Conservation (phyloP, 176 grass and related monocot species). For the Themeda triandra region DNA sequence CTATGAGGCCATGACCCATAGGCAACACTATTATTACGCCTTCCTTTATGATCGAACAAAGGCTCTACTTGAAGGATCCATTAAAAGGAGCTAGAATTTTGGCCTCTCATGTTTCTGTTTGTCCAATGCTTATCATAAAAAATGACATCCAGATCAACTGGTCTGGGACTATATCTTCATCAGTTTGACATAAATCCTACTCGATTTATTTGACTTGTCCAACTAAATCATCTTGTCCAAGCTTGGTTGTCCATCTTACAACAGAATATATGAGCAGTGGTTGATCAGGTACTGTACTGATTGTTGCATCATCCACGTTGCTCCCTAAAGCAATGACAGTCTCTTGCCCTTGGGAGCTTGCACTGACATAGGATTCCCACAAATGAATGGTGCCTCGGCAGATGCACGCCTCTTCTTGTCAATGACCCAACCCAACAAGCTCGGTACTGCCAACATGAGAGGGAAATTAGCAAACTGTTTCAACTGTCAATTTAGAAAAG, state of each 20-base stretch:
- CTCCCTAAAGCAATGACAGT: slow-evolving; percentile 6
- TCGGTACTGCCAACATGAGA: not conserved
- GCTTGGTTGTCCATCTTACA: not conserved
- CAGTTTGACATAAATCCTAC: not conserved
- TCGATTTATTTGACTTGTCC: not conserved
- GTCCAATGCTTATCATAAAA: not conserved
- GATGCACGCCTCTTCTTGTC: not conserved
- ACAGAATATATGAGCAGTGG: not conserved
- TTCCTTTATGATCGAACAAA: not conserved
- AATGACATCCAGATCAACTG: not conserved
- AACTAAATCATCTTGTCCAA: not conserved
- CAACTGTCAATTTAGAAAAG: not conserved
- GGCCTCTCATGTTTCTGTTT: not conserved
- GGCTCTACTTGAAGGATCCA: not conserved
- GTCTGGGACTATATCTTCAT: not conserved
- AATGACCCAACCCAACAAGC: not conserved
- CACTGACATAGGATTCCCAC: not conserved
- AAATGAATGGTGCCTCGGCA: not conserved
- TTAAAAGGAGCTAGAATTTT: not conserved
- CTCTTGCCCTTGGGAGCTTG: not conserved
- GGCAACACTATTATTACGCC: not conserved
- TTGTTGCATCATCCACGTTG: not conserved
- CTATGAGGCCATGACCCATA: not conserved
- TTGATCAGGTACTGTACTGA: not conserved
- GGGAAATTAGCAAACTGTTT: not conserved